Base-by-base conservation (phyloP, 345 rosid genomes). In the Boechera stricta region DNA sequence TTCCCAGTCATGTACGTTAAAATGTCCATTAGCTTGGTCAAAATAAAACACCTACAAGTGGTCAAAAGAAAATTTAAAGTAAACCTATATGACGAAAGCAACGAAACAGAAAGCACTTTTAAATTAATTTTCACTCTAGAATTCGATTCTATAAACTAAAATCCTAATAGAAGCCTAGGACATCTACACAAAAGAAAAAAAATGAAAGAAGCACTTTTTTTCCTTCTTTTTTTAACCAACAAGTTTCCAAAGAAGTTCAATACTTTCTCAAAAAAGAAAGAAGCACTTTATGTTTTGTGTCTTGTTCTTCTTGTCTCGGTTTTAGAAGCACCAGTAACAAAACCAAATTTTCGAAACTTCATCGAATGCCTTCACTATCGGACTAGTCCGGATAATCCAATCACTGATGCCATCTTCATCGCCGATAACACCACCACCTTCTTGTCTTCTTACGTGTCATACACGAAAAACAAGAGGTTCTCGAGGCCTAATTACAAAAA, bases 381-480 rank as follows among this genome's bases (percentile, higher is more conserved):
- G 29, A 42, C 71, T 61, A 28, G 69, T 35, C 52, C 65, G n/a
- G 49, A 63, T 41, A 51, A 69, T 60, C 76, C 80, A 21, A 63
- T 77, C 66, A 69, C 51, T n/a, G 71, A 61, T 13, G 71, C 51
- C 58, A 70, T 70, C 71, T 70, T 51, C 51, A 44, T 49, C 10
- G 64, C 76, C 1, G 39, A 70, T n/a, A 77, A 63, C 59, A 54
- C 71, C 48, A 61, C 80, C 52, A 53, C 69, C 71, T 77, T 77
- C 55, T 60, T 61, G 21, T 44, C 80, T 42, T 44, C 69, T 63
- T 69, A 60, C 75, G 2, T 26, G 29, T 53, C 75, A 13, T 77
- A 77, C 70, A 71, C 75, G 26, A 77, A 71, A 70, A 77, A 77
- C 64, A 71, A 51, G 66, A 69, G 70, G 57, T 77, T 24, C 65